Conservation (phyloP, 768 basidiomycete species). For the Pisolithus tinctorius region DNA sequence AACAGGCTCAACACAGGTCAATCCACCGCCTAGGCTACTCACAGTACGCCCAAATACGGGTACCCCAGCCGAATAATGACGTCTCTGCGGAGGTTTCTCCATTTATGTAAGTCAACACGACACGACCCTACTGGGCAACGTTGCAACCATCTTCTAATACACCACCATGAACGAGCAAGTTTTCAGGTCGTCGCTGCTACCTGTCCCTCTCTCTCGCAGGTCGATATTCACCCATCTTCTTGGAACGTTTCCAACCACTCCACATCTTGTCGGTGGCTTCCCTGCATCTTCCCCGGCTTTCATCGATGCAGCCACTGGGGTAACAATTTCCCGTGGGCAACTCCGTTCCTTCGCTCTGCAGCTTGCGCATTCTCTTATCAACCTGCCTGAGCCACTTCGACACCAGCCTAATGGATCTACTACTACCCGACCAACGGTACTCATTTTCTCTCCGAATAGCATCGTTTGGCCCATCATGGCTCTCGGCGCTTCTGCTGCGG, state of each 20-base stretch:
- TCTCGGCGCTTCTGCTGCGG: slow-evolving; percentile 51
- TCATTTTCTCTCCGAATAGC: slow-evolving; percentile 67
- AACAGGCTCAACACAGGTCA: no score
- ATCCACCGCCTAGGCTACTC: no score
- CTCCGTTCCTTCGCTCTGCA: slow-evolving; percentile 47
- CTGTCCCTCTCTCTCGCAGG: slow-evolving; percentile 15
- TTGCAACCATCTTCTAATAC: neutral
- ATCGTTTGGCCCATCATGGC: slow-evolving; percentile 48
- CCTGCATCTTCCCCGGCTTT: slow-evolving; percentile 46
- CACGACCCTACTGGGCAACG: no score
- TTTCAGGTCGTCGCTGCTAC: slow-evolving; percentile 14
- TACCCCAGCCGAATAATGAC: no score
- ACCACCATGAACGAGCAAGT: slow-evolving; percentile 12
- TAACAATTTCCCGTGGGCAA: slow-evolving; percentile 48
- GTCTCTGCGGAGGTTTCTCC: no score
- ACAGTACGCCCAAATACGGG: no score
- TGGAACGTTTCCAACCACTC: slow-evolving; percentile 10
- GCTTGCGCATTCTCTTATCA: slow-evolving; percentile 53
- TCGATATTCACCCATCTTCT: slow-evolving; percentile 29
- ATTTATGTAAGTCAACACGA: no score
- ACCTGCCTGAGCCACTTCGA: slow-evolving; percentile 36
- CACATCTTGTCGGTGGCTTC: slow-evolving; percentile 34
- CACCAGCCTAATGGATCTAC: slow-evolving; percentile 38
- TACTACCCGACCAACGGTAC: slow-evolving; percentile 35
- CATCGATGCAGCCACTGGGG: slow-evolving; percentile 58